phyloP scores from a whole-genome alignment of 108 stramenopile genomes.

The Stephanodiscus minutulus region DNA sequence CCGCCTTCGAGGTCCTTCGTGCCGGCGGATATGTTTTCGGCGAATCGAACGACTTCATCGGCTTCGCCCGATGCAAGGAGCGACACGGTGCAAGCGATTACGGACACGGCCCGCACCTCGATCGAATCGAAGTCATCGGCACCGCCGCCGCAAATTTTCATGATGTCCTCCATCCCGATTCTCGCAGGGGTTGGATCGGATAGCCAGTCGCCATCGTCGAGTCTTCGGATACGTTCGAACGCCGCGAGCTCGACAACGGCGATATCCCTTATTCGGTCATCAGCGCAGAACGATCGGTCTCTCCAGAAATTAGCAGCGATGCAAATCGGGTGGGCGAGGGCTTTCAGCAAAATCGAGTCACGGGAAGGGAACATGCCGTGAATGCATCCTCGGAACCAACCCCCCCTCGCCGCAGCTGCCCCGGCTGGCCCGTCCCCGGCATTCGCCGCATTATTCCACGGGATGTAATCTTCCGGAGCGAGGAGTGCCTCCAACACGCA shows the following conservation, averaged over 20 bases:
- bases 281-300: conserved; percentile 42
- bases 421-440: conserved; percentile 9
- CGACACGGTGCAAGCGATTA: conserved; percentile 23
- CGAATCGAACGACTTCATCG: conserved; percentile 27
- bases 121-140: background rate
- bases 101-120: conserved; percentile 10
- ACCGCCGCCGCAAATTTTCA: background rate
- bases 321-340: conserved; percentile 35
- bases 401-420: conserved; percentile 6
- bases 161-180: conserved; percentile 4
- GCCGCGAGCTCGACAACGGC: conserved; percentile 55
- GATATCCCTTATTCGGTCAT: conserved; percentile 70
- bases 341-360: conserved; percentile 13
- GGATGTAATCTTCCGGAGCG: conserved; percentile 32
- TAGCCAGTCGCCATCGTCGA: conserved; percentile 40
- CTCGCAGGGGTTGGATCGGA: conserved; percentile 1
- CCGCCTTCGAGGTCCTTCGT: background rate
- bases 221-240: conserved; percentile 39
- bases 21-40: background rate
- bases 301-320: conserved; percentile 54
- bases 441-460: conserved; percentile 3
- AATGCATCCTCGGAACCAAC: conserved; percentile 35
- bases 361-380: conserved; percentile 4
- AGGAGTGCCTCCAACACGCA: conserved; percentile 72
- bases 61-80: conserved; percentile 32